Conservation (phyloP, 768 basidiomycete genomes). For the Pleurotus giganteus region DNA sequence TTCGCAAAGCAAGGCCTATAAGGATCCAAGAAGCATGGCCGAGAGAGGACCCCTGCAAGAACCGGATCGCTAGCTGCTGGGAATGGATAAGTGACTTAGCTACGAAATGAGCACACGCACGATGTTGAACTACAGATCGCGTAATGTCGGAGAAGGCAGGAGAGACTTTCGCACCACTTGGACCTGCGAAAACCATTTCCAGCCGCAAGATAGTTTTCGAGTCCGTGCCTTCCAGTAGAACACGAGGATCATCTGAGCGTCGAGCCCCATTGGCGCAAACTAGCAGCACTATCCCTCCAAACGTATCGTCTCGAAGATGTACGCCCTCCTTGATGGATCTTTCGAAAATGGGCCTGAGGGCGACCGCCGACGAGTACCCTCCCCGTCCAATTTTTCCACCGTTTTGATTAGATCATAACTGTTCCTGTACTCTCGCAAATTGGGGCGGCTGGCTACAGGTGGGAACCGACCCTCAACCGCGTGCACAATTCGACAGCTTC, state of each 20-base stretch:
- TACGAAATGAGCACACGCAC: conserved; percentile 39
- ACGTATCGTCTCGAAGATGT: conserved; percentile 46
- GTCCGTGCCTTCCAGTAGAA: conserved; percentile 43
- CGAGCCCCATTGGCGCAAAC: conserved; percentile 30
- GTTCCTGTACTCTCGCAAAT: too few relatives aligned
- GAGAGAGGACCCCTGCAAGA: conserved; percentile 43
- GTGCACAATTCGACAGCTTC: too few relatives aligned
- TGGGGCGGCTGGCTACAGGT: too few relatives aligned
- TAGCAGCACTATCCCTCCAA: conserved; percentile 48
- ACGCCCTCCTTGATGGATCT: conserved; percentile 43
- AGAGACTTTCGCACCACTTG: conserved; percentile 59
- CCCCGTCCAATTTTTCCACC: too few relatives aligned
- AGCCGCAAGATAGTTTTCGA: conserved; percentile 47
- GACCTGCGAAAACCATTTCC: conserved; percentile 68
- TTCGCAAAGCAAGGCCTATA: conserved; percentile 62
- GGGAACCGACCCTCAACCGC: too few relatives aligned
- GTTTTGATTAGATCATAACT: too few relatives aligned
- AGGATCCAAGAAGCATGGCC: conserved; percentile 62
- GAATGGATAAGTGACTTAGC: too few relatives aligned
- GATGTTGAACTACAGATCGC: conserved; percentile 70
- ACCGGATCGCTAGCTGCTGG: conserved; percentile 52
- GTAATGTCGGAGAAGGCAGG: conserved; percentile 55
- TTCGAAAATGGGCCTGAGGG: conserved; percentile 72
- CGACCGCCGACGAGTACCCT: too few relatives aligned
- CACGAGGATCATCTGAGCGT: conserved; percentile 59